Evolutionary conservation across 805 yeast genomes (phyloP).

Genomic region (Yarrowia yakushimensis): DNA sequence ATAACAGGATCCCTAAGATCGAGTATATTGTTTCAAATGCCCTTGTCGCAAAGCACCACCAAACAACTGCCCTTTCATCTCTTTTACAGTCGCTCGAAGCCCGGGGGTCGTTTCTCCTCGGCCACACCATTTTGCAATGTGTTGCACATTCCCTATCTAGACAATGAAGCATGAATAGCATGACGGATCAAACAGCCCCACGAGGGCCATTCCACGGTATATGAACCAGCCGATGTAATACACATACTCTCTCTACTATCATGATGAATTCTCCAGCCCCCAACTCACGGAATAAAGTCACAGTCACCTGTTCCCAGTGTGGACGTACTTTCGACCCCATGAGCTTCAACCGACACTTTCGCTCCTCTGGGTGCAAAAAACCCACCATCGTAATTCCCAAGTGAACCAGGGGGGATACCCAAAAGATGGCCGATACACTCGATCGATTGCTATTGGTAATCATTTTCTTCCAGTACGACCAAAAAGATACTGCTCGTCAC

Average conservation of each 20-base stretch:
- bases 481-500: too few species aligned
- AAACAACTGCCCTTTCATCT: too few species aligned
- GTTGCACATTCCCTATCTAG: not conserved
- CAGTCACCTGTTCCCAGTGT: slow-evolving; percentile 2
- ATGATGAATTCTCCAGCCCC: not conserved
- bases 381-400: not conserved
- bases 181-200: not conserved
- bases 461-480: not conserved
- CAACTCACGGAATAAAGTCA: not conserved
- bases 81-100: too few species aligned
- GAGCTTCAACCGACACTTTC: slow-evolving; percentile 4
- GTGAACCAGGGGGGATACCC: not conserved
- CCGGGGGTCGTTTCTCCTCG: too few species aligned
- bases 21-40: too few species aligned
- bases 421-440: not conserved
- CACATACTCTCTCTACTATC: not conserved
- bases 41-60: too few species aligned
- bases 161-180: not conserved
- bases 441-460: too few species aligned
- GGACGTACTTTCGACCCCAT: not conserved
- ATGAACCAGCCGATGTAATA: too few species aligned
- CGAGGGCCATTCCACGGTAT: not conserved
- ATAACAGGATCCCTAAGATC: too few species aligned
- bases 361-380: not conserved
- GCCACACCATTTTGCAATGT: too few species aligned